Evolutionary conservation across 177 flowering plant species (phyloP).

Genomic region (Vitis hybrid): DNA sequence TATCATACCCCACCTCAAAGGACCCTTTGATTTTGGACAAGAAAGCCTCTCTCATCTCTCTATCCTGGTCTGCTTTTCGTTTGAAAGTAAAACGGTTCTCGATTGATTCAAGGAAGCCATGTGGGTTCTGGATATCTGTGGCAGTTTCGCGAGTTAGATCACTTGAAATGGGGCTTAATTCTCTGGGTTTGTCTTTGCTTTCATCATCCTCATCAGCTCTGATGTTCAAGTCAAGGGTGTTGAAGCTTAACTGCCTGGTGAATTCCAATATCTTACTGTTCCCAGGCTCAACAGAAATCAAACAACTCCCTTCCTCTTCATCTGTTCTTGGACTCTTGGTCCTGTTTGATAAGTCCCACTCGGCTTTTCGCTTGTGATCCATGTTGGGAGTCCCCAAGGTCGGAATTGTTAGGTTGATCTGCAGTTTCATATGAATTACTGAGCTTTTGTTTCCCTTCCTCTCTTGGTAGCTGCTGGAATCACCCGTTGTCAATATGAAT

Average conservation of each 20-base stretch:
- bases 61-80: slow-evolving; percentile 17
- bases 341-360: slow-evolving; percentile 37
- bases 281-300: not conserved
- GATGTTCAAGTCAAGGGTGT: slow-evolving; percentile 61
- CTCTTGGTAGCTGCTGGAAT: slow-evolving; percentile 10
- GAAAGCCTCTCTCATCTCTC: slow-evolving; percentile 32
- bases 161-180: slow-evolving; percentile 42
- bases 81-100: slow-evolving; percentile 38
- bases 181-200: slow-evolving; percentile 18
- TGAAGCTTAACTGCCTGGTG: slow-evolving; percentile 51
- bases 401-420: slow-evolving; percentile 19
- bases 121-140: slow-evolving; percentile 11
- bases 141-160: slow-evolving; percentile 42
- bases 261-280: slow-evolving; percentile 20
- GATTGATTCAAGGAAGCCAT: slow-evolving; percentile 44
- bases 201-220: slow-evolving; percentile 51
- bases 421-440: slow-evolving; percentile 52
- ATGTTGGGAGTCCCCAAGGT: slow-evolving; percentile 5
- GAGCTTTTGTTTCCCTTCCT: slow-evolving; percentile 3
- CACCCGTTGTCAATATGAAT: slow-evolving; percentile 41
- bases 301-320: slow-evolving; percentile 24
- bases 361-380: slow-evolving; percentile 50
- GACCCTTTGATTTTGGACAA: slow-evolving; percentile 35
- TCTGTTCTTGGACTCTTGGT: slow-evolving; percentile 37
- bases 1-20: slow-evolving; percentile 37